These are phyloP conservation scores for Leishmania braziliensis DNA, from an alignment of 208 protist species.

Conservation along the genomic window DNA sequence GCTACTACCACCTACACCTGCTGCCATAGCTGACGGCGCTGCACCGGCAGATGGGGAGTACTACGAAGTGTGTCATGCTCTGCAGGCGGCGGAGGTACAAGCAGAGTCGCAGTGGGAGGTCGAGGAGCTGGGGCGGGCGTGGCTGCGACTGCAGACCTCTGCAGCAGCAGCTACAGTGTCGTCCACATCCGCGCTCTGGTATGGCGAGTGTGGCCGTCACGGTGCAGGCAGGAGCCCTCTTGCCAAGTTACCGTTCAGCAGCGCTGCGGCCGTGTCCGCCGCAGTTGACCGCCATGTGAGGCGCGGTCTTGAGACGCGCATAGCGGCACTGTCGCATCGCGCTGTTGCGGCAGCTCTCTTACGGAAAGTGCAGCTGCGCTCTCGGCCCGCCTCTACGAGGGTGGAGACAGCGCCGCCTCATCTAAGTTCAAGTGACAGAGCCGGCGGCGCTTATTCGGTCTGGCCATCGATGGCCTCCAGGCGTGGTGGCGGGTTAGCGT, in stretches of 20 bases:
- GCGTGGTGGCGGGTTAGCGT: conserved; percentile 13
- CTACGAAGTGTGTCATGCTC: conserved; percentile 28
- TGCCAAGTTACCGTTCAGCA: conserved; percentile 1
- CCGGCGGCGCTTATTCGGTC: background rate
- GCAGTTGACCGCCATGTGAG: conserved; percentile 19
- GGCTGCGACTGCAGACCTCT: background rate
- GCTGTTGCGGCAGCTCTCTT: conserved; percentile 3
- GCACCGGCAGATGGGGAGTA: conserved; percentile 16
- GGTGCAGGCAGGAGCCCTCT: too few species aligned
- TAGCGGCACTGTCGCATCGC: conserved; percentile 20
- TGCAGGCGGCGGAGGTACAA: conserved; percentile 30
- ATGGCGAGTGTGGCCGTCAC: background rate
- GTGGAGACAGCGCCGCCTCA: background rate
- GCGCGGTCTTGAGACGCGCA: conserved; percentile 16
- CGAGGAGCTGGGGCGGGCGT: conserved; percentile 19
- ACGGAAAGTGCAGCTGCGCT: background rate
- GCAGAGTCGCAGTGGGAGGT: conserved; percentile 29
- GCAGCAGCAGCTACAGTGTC: background rate
- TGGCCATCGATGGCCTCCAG: background rate
- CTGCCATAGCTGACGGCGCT: background rate
- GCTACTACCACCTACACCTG: background rate
- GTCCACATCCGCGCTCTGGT: too few species aligned
- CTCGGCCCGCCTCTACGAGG: background rate
- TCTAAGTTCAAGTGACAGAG: background rate
- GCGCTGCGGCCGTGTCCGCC: conserved; percentile 20